Percentiles rank a stretch among this genome's conserved stretches.
Conservation (phyloP, 2,329 filamentous ascomycete species). For the Hymenoscyphus repandus region DNA sequence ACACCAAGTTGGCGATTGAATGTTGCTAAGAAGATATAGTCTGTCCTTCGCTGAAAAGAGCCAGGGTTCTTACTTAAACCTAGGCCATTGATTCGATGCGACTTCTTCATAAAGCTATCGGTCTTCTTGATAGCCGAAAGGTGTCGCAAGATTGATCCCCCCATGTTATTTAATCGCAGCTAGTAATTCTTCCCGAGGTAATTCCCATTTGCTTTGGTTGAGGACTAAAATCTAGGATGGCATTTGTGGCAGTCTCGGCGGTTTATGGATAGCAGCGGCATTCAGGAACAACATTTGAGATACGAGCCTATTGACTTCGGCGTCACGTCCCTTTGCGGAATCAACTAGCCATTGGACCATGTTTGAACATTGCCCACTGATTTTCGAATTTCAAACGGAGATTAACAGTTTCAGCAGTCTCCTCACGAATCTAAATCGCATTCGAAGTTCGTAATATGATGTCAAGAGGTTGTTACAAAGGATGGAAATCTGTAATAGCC, state of each 20-base stretch:
- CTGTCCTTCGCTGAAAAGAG: no score
- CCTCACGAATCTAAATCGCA: not conserved
- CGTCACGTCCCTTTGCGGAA: no score
- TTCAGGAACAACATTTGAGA: no score
- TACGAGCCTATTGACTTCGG: no score
- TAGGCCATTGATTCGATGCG: no score
- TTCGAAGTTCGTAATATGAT: not conserved
- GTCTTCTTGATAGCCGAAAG: no score
- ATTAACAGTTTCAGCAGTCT: not conserved
- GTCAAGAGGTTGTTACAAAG: no score
- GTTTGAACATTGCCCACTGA: no score
- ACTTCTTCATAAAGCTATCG: no score
- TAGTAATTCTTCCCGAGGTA: not conserved
- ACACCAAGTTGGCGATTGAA: not conserved
- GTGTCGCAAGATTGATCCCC: slow-evolving; percentile 1
- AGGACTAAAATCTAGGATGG: not conserved
- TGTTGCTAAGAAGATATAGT: no score
- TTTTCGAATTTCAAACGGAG: not conserved
- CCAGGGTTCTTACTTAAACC: not conserved
- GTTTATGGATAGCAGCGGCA: slow-evolving; percentile 1
- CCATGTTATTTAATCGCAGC: not conserved
- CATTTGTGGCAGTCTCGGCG: not conserved
- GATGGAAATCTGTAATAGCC: not conserved
- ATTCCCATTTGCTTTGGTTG: not conserved
- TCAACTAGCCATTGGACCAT: no score